Evolutionary conservation across 768 basidiomycete species (phyloP).

Genomic region (Rhodocollybia butyracea): DNA sequence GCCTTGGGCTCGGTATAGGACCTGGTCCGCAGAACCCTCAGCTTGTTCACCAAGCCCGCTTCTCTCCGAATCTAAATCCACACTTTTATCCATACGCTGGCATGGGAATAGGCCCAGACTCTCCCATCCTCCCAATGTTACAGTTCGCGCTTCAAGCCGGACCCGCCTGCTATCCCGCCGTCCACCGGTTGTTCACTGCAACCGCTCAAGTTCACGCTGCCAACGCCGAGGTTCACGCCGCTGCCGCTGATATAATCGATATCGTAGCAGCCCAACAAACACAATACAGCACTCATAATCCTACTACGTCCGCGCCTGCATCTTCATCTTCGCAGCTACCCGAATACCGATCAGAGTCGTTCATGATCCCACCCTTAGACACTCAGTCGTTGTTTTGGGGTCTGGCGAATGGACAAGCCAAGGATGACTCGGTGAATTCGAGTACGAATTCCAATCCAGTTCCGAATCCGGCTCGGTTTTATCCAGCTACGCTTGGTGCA

Average conservation of each 20-base stretch:
- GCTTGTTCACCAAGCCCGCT: too few species aligned
- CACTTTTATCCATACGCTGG: background rate
- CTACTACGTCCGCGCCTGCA: too few species aligned
- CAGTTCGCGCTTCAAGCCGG: background rate
- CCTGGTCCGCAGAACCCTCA: too few species aligned
- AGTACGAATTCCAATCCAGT: background rate
- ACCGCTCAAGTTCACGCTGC: background rate
- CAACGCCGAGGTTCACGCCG: too few species aligned
- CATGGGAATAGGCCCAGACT: background rate
- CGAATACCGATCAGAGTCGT: background rate
- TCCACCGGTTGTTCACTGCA: background rate
- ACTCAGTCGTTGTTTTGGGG: background rate
- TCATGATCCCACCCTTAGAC: background rate
- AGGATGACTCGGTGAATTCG: background rate
- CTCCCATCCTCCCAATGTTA: background rate
- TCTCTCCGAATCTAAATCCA: background rate
- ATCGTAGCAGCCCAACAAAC: background rate
- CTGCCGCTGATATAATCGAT: background rate
- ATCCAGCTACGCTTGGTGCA: background rate
- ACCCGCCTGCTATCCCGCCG: background rate
- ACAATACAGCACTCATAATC: too few species aligned
- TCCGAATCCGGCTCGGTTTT: background rate
- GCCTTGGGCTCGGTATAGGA: too few species aligned
- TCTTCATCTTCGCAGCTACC: background rate
- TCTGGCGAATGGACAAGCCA: background rate